Evolutionary conservation across 495 filamentous ascomycete species (phyloP).

Genomic region (Podospora pseudopauciseta): DNA sequence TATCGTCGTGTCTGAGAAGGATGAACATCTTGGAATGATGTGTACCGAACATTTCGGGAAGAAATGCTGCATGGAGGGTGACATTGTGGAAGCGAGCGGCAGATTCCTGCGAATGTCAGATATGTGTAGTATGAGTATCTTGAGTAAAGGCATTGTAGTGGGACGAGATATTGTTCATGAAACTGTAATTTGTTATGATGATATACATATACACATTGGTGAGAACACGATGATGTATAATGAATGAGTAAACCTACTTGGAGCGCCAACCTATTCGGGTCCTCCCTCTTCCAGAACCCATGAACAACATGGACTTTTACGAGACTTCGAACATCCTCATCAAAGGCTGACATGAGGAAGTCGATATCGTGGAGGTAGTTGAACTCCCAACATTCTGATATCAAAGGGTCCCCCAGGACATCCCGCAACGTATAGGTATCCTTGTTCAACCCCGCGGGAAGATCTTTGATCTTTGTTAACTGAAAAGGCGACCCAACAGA

Average conservation of each 20-base stretch:
- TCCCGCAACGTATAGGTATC: slow-evolving; percentile 66
- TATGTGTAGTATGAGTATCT: not conserved
- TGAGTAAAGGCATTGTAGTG: too few relatives aligned
- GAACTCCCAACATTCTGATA: slow-evolving; percentile 85
- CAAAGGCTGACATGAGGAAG: slow-evolving; percentile 62
- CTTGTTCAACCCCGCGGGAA: slow-evolving; percentile 58
- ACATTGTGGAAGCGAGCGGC: slow-evolving; percentile 62
- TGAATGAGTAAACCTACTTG: not conserved
- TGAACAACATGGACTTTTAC: slow-evolving; percentile 76
- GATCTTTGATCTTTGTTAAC: slow-evolving; percentile 66
- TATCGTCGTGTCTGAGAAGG: slow-evolving; percentile 69
- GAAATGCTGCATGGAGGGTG: slow-evolving; percentile 67
- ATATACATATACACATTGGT: too few relatives aligned
- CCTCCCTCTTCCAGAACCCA: slow-evolving; percentile 81
- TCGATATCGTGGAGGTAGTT: slow-evolving; percentile 83
- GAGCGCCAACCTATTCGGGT: slow-evolving; percentile 55
- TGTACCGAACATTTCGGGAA: slow-evolving; percentile 84
- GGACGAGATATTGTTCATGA: too few relatives aligned
- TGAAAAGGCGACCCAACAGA: slow-evolving; percentile 62
- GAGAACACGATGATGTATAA: too few relatives aligned
- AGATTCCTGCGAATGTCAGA: slow-evolving; percentile 41
- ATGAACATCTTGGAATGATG: slow-evolving; percentile 83
- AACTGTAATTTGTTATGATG: too few relatives aligned
- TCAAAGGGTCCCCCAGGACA: slow-evolving; percentile 76
- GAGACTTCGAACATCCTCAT: slow-evolving; percentile 60